Base-by-base conservation (phyloP, 805 yeast species). In the Yarrowia deformans region DNA sequence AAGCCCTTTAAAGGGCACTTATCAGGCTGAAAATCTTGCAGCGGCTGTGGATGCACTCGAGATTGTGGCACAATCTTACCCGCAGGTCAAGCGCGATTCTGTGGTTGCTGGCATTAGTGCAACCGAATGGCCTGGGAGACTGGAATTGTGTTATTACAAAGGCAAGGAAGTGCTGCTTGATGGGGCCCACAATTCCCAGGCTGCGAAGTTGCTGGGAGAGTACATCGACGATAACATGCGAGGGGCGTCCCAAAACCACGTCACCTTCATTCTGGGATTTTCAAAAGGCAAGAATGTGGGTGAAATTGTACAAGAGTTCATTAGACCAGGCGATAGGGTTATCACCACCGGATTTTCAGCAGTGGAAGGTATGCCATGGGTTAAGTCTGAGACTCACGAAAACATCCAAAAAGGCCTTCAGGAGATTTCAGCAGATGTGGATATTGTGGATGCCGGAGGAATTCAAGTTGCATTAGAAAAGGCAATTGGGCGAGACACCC, bases 321-420 rank as follows among this genome's bases (percentile, higher is more conserved):
- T 90, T 3, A 76, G 77, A 8, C 73, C 80, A 0, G 75, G 77
- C 0, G 97, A 93, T 73, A 77, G 79, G 2, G 84, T 93, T 0
- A 78, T 89, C 0, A 83, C 88, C 0, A 87, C 94, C 0, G 75
- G 80, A 40, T 95, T 93, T 76, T 84, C 87, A 1, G 73, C 79
- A 1, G 94, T 96, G 0, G 93, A 89, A 14, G 89, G 91, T 0
- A 95, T 95, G 99, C 97, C 98, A 0, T 95, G 98, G 98, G 87
- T 95, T 6, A 74, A 81, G 50, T 79, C 35, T 1, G 77, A 73
- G 5, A 69, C 79, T 19, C 71, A 73, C 1, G 72, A 72, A 23
- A 72, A 77, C 0, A 63, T 63, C n/a, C 32, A 67, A 19, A 69
- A 73, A 2, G 81, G 70, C 3, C 8, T 71, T 45, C 18, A 18